These are phyloP conservation scores for Mucor irregularis DNA, from an alignment of 371 early-diverging fungal genomes.

Conservation along the genomic window DNA sequence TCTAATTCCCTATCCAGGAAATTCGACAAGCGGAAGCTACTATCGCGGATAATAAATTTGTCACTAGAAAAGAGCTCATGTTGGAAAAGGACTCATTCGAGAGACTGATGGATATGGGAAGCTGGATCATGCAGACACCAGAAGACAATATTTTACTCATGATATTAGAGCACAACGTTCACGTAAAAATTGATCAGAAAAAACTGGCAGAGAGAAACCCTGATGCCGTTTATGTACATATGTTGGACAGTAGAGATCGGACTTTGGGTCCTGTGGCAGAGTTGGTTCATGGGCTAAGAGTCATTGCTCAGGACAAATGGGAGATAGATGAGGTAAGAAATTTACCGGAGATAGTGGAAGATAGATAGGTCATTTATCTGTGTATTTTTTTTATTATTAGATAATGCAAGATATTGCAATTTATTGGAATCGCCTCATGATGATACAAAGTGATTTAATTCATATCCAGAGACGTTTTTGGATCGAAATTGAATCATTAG, in stretches of 20 bases:
- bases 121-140: not conserved
- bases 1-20: no score
- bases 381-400: not conserved
- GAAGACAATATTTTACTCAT: not conserved
- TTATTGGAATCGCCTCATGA: slow-evolving; percentile 7
- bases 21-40: no score
- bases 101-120: no score
- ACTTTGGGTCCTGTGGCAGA: slow-evolving; percentile 5
- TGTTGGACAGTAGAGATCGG: not conserved
- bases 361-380: not conserved
- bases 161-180: not conserved
- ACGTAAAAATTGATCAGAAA: not conserved
- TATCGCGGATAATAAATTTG: no score
- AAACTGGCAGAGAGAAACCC: not conserved
- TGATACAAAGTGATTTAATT: slow-evolving; percentile 5
- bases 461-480: not conserved
- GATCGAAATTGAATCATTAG: slow-evolving; percentile 4
- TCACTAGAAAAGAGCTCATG: no score
- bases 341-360: not conserved
- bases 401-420: slow-evolving; percentile 7
- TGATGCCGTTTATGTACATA: slow-evolving; percentile 2
- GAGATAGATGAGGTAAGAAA: slow-evolving; percentile 3
- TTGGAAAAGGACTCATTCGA: no score
- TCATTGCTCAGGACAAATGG: slow-evolving; percentile 4
- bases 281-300: not conserved